Evolutionary conservation across 768 basidiomycete species (phyloP).

Genomic region (Agrocybe pediades): DNA sequence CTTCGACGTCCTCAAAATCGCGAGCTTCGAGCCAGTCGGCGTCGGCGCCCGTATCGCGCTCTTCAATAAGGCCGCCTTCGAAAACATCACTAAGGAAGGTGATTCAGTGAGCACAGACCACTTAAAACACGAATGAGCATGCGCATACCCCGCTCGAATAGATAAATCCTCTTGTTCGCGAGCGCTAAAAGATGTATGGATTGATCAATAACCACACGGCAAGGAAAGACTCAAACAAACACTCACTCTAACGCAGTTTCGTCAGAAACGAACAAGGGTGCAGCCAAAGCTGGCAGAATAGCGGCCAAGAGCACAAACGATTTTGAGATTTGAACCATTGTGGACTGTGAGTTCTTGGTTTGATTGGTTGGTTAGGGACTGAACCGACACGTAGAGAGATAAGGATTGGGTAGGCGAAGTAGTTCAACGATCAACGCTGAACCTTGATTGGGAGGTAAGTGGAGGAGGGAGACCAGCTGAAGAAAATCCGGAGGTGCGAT

Average conservation of each 20-base stretch:
- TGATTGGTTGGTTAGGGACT: neutral
- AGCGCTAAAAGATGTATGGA: neutral
- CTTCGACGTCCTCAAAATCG: neutral
- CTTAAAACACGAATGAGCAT: neutral
- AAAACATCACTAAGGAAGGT: neutral
- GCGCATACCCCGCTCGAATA: neutral
- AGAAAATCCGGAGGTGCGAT: neutral
- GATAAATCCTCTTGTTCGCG: neutral
- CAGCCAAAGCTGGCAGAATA: neutral
- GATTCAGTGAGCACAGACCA: neutral
- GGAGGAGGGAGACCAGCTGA: neutral
- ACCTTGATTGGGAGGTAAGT: neutral
- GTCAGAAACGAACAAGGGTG: neutral
- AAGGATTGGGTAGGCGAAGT: too few relatives aligned
- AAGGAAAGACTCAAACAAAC: neutral
- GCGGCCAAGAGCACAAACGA: neutral
- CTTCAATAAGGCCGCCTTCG: neutral
- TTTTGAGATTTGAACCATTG: neutral
- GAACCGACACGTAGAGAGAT: neutral
- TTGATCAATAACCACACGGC: neutral
- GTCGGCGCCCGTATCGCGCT: neutral
- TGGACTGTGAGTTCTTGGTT: neutral
- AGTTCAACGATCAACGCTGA: neutral
- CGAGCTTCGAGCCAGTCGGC: neutral
- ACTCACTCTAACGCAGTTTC: neutral